Evolutionary conservation across 148 eudicot genomes (phyloP).

Genomic region (Vaccinium vitisidaea): DNA sequence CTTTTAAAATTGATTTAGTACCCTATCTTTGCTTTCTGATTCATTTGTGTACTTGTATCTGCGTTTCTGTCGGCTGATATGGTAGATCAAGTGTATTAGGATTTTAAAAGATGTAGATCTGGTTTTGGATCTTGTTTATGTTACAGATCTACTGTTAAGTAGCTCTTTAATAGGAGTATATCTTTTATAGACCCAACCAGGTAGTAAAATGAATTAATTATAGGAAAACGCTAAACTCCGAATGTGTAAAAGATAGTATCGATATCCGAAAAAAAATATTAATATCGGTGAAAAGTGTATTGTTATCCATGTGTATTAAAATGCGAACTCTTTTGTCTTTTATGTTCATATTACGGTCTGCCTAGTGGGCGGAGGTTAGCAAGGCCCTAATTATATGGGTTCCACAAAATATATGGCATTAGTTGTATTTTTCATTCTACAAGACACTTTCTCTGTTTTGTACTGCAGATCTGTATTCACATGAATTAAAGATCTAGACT

Average conservation of each 20-base stretch:
- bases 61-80: not conserved
- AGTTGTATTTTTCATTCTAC: not conserved
- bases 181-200: no score
- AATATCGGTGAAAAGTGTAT: no score
- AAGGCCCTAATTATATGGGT: not conserved
- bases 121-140: not conserved
- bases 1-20: not conserved
- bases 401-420: not conserved
- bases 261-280: no score
- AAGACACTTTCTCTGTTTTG: not conserved
- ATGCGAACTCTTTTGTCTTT: no score
- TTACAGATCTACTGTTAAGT: not conserved
- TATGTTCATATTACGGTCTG: no score
- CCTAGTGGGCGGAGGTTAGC: no score
- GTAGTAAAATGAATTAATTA: no score
- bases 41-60: not conserved
- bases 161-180: not conserved
- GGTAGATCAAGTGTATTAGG: constrained; percentile 1
- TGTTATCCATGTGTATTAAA: no score
- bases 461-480: constrained; percentile 11
- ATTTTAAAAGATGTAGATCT: constrained; percentile 11
- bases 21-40: not conserved
- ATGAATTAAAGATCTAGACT: not conserved
- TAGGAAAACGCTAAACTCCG: no score
- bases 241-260: no score